Percentiles rank a stretch among this genome's conserved stretches.
phyloP scores from a whole-genome alignment of 2,329 filamentous ascomycete genomes.

The Cryphonectria radicalis region DNA sequence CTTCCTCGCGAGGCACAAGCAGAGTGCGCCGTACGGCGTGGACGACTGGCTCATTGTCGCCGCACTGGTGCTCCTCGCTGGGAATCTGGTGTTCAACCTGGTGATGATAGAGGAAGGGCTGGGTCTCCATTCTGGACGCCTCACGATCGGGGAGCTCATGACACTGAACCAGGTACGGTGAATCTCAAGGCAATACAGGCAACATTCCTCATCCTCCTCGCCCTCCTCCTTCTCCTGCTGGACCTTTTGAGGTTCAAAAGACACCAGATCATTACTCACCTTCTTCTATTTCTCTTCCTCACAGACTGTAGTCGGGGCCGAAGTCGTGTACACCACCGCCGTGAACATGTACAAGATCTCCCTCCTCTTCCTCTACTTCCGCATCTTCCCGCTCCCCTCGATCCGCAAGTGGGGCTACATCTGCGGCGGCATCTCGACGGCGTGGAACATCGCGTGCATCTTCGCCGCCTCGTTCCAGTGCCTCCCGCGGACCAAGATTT shows the following conservation, averaged over 20 bases:
- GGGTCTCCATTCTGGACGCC: slow-evolving; percentile 17
- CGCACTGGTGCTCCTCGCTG: slow-evolving; percentile 10
- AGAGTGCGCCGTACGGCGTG: slow-evolving; percentile 15
- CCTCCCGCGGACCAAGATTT: slow-evolving; percentile 20
- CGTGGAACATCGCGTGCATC: slow-evolving; percentile 22
- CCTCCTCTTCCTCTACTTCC: slow-evolving; percentile 25
- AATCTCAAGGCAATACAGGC: no score
- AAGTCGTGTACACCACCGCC: slow-evolving; percentile 19
- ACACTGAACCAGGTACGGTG: slow-evolving; percentile 9
- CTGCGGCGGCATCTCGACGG: slow-evolving; percentile 21
- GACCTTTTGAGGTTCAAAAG: no score
- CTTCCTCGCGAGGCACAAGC: slow-evolving; percentile 13
- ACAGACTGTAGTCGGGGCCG: slow-evolving; percentile 20
- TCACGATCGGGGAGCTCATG: slow-evolving; percentile 16
- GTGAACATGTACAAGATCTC: slow-evolving; percentile 24
- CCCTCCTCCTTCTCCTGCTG: no score
- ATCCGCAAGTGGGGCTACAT: slow-evolving; percentile 21
- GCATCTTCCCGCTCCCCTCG: slow-evolving; percentile 18
- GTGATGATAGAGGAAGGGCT: slow-evolving; percentile 19
- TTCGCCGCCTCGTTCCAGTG: slow-evolving; percentile 24
- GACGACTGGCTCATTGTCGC: slow-evolving; percentile 23
- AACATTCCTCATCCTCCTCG: no score
- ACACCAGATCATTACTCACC: neutral
- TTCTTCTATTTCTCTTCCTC: neutral
- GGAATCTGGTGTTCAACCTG: slow-evolving; percentile 21